Conservation (phyloP, 176 grass and related monocot species). For the Puccinellia tenuiflora region DNA sequence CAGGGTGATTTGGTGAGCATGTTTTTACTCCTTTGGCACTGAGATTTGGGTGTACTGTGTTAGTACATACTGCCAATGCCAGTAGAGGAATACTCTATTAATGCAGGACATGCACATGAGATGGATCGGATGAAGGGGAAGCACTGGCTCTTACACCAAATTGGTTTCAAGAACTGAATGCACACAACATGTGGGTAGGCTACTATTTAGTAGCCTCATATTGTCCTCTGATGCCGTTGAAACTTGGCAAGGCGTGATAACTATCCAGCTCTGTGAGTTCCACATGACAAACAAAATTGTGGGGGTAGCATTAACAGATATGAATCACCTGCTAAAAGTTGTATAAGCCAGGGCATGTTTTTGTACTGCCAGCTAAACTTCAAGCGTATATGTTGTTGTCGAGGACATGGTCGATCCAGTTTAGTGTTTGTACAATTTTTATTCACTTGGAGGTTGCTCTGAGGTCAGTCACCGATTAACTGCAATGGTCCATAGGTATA, state of each 20-base stretch:
- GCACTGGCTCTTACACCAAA: neutral
- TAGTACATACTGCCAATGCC: neutral
- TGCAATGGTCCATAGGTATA: constrained; percentile 2
- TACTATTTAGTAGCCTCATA: neutral
- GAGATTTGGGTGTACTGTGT: constrained; percentile 7
- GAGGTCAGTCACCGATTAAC: neutral
- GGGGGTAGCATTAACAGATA: neutral
- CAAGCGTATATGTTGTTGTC: neutral
- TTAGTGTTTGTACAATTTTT: constrained; percentile 17
- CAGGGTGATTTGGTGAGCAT: neutral
- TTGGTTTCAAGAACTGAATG: constrained; percentile 8
- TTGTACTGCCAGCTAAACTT: neutral
- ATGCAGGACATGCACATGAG: constrained; percentile 1
- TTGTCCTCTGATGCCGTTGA: neutral
- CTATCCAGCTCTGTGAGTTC: neutral
- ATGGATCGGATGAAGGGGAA: neutral
- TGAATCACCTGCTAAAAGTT: neutral
- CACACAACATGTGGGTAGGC: neutral
- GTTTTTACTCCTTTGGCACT: neutral
- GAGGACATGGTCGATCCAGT: neutral
- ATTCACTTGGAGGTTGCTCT: neutral
- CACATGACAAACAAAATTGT: neutral
- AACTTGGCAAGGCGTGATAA: neutral
- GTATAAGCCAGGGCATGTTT: neutral
- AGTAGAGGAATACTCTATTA: constrained; percentile 11